phyloP scores from a whole-genome alignment of 495 filamentous ascomycete genomes.

The Penicillium subrubescens region DNA sequence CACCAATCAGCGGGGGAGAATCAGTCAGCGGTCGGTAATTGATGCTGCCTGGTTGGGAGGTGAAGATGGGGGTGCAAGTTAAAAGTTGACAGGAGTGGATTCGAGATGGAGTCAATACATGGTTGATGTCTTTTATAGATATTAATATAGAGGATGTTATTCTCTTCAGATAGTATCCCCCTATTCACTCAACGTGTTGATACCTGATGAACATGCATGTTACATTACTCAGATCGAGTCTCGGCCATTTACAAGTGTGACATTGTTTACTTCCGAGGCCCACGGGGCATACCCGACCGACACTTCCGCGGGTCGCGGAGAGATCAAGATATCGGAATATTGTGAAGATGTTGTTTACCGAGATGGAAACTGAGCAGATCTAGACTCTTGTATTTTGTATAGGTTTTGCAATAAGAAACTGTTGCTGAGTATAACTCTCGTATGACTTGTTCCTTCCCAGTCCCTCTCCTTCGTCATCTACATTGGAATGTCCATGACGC shows the following conservation, averaged over 20 bases:
- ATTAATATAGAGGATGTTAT: neutral
- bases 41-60: slow-evolving; percentile 13
- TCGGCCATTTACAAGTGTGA: neutral
- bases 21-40: slow-evolving; percentile 22
- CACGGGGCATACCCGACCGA: neutral
- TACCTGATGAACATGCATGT: neutral
- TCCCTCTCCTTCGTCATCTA: too few species aligned
- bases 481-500: neutral
- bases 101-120: neutral
- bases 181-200: neutral
- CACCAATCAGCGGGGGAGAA: slow-evolving; percentile 20
- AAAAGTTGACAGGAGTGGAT: neutral
- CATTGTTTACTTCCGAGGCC: slow-evolving; percentile 5
- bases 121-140: too few species aligned
- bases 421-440: neutral
- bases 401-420: neutral
- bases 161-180: neutral
- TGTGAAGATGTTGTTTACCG: neutral
- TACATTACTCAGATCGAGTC: neutral
- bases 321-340: neutral
- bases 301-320: neutral
- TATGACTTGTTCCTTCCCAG: too few species aligned
- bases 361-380: neutral
- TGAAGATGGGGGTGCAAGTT: neutral
- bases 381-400: neutral